Evolutionary conservation across 345 rosid genomes (phyloP).

Genomic region (Cardamine occulta): DNA sequence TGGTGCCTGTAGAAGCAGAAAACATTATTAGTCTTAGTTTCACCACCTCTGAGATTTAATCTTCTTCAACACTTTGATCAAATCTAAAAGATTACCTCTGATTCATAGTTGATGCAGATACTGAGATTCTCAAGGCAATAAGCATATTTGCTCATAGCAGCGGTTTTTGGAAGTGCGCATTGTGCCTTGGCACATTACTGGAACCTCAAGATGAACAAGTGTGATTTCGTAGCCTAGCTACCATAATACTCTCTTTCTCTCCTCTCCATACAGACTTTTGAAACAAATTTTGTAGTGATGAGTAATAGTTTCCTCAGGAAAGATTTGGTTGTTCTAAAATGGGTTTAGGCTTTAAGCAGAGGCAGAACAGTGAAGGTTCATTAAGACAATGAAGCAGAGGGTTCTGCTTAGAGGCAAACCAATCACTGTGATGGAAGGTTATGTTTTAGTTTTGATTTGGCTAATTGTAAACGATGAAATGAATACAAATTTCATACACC

Average conservation of each 20-base stretch:
- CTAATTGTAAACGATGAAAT: neutral
- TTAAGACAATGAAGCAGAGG: too few relatives aligned
- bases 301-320: neutral
- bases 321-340: neutral
- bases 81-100: constrained; percentile 46
- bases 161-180: neutral
- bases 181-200: too few relatives aligned
- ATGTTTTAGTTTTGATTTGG: neutral
- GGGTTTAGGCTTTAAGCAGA: neutral
- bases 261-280: too few relatives aligned
- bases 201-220: too few relatives aligned
- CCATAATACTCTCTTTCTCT: too few relatives aligned
- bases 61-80: neutral
- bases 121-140: constrained; percentile 65
- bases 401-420: too few relatives aligned
- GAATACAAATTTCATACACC: too few relatives aligned
- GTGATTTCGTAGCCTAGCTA: too few relatives aligned
- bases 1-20: constrained; percentile 51
- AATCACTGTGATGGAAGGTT: too few relatives aligned
- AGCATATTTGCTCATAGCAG: constrained; percentile 64
- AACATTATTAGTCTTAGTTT: constrained; percentile 16
- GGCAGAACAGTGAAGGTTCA: neutral
- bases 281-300: neutral
- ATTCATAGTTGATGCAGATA: constrained; percentile 50
- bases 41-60: neutral